These are phyloP conservation scores for Phyllosticta citrichinensis DNA, from an alignment of 2,329 filamentous ascomycete species.

Conservation along the genomic window DNA sequence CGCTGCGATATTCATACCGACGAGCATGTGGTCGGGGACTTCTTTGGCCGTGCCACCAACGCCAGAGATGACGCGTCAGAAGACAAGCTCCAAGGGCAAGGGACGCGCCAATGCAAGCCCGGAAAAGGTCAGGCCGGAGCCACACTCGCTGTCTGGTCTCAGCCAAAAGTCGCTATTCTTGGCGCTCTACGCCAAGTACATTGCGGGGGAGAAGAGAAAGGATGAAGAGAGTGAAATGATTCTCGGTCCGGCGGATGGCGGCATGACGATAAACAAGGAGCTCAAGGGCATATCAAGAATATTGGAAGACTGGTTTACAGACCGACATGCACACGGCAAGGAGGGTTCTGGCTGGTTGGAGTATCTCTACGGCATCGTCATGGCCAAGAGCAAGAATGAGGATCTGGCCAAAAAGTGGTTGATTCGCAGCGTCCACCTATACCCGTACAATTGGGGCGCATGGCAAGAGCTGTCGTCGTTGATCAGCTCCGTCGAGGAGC, in stretches of 20 bases:
- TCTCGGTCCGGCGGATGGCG: constrained; percentile 82
- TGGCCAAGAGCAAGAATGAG: constrained; percentile 86
- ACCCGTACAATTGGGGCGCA: constrained; percentile 93
- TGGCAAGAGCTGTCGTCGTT: constrained; percentile 88
- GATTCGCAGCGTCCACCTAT: constrained; percentile 77
- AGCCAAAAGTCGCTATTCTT: constrained; percentile 92
- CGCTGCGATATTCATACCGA: constrained; percentile 77
- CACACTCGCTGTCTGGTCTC: constrained; percentile 38
- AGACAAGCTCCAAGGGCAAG: constrained; percentile 49
- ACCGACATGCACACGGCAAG: constrained; percentile 47
- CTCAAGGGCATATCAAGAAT: constrained; percentile 64
- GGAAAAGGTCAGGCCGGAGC: constrained; percentile 21
- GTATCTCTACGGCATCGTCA: constrained; percentile 81
- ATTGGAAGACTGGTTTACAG: constrained; percentile 70
- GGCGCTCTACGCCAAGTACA: constrained; percentile 81
- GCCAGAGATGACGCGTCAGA: constrained; percentile 17
- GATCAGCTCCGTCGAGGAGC: constrained; percentile 70
- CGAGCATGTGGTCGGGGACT: constrained; percentile 61
- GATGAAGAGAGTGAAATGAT: constrained; percentile 98
- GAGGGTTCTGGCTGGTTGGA: constrained; percentile 86
- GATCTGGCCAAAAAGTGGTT: constrained; percentile 75
- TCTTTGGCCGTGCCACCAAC: constrained; percentile 30
- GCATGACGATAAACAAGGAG: constrained; percentile 76
- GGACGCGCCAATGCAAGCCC: constrained; percentile 30
- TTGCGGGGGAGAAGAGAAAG: constrained; percentile 90